Evolutionary conservation across 179 eudicot species (phyloP), one percentile per base, ranked within the genome.

Genomic region (Patellifolia procumbens): DNA sequence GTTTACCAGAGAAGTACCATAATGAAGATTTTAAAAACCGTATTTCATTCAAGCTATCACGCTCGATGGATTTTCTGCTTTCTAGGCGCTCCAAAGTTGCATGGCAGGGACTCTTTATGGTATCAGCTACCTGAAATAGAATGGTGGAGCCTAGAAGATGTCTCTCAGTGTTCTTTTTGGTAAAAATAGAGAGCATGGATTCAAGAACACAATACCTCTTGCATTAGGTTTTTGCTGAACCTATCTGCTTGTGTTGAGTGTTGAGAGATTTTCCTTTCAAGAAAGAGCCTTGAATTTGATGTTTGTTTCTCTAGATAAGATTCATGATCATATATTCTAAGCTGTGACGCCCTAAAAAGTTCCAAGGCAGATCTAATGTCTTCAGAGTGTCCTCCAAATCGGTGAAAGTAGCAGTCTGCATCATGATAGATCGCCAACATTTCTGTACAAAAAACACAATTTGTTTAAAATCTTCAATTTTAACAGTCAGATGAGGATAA

Each of bases 341-440:
- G 51, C 76, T 91, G 86, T 43, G 97, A 90, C 78, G 98, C 98
- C 74, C 37, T 84, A 78, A 84, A 84, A 61, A 88, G 70, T 42
- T 91, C 96, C 24, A 90, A 81, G 15, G 85, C 86, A 63, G 85
- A 79, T 72, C 70, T 76, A n/a, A 77, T 74, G 78, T 85, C 90
- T 78, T 83, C 88, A 29, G 73, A 75, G 73, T 84, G 79, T 72
- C 89, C 92, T 76, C 84, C 81, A 71, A 77, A 75, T 42, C 64
- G 84, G 79, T 78, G 74, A 22, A 76, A 74, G 76, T 68, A 70
- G 62, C 43, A 72, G 64, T 85, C 87, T 85, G 80, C 81, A 59
- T 75, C 79, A 46, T 82, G 51, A 43, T 79, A 46, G 58, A 73
- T 65, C 46, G 81, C 83, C 70, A 94, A 74, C 28, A 75, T 74